phyloP scores from a whole-genome alignment of 192 early-diverging fungal genomes.

The Umbelopsis sp. region DNA sequence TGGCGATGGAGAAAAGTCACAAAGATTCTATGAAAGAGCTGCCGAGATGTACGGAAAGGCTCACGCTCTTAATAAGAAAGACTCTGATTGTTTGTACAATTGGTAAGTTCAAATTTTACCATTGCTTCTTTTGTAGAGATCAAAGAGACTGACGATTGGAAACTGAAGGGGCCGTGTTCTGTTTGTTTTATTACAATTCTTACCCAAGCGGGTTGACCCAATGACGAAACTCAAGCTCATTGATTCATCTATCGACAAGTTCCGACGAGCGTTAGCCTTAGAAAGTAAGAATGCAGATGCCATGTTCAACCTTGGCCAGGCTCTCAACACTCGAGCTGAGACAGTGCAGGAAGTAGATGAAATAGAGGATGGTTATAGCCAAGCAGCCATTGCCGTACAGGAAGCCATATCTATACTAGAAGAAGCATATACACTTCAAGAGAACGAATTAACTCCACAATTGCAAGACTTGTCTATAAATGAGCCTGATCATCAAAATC shows the following conservation, averaged over 20 bases:
- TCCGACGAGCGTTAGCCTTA: conserved; percentile 49
- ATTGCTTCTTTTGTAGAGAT: neutral
- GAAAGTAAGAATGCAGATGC: conserved; percentile 61
- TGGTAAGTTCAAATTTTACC: conserved; percentile 41
- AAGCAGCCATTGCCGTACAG: conserved; percentile 46
- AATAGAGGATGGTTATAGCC: conserved; percentile 46
- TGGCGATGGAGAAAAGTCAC: conserved; percentile 64
- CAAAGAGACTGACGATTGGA: neutral
- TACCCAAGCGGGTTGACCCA: conserved; percentile 47
- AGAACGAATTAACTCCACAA: conserved; percentile 20
- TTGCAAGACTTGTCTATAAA: neutral
- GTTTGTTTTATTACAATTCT: conserved; percentile 56
- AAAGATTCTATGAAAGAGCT: conserved; percentile 67
- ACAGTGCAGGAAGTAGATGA: conserved; percentile 52
- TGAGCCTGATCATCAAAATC: too few relatives aligned
- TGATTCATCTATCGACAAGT: conserved; percentile 53
- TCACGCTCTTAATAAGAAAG: conserved; percentile 51
- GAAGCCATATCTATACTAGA: conserved; percentile 57
- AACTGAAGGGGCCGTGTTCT: conserved; percentile 55
- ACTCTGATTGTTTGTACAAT: conserved; percentile 70
- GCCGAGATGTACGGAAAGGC: conserved; percentile 67
- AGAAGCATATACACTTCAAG: conserved; percentile 49
- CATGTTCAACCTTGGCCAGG: conserved; percentile 72
- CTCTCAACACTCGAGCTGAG: conserved; percentile 60
- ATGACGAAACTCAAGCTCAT: conserved; percentile 51